Conservation (phyloP, 805 yeast genomes). For the Candida sphagnicola region DNA sequence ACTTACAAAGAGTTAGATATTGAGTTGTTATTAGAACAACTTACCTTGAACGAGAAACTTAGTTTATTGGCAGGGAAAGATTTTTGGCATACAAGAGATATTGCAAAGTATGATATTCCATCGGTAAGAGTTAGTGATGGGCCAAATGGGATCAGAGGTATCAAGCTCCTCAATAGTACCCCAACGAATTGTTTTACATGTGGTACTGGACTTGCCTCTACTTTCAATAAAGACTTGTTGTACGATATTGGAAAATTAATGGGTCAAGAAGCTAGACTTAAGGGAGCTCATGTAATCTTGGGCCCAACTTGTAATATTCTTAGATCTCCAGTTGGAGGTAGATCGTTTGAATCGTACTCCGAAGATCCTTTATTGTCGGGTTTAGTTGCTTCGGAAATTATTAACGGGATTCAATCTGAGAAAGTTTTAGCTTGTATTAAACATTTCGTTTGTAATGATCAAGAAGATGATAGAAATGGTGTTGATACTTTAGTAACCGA, state of each 20-base stretch:
- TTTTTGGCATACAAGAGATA: conserved; percentile 47
- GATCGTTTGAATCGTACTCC: conserved; percentile 59
- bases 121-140: conserved; percentile 51
- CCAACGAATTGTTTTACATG: conserved; percentile 60
- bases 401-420: conserved; percentile 52
- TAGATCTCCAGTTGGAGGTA: conserved; percentile 59
- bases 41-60: conserved; percentile 29
- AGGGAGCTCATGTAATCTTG: conserved; percentile 41
- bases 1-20: conserved; percentile 18
- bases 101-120: conserved; percentile 42
- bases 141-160: conserved; percentile 65
- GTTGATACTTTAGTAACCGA: conserved; percentile 48
- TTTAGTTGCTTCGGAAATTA: conserved; percentile 43
- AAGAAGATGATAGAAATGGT: conserved; percentile 51
- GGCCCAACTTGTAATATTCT: conserved; percentile 48
- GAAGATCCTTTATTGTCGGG: conserved; percentile 55
- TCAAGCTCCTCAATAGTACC: conserved; percentile 47
- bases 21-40: conserved; percentile 23
- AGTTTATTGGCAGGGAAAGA: conserved; percentile 37
- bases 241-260: conserved; percentile 47
- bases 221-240: conserved; percentile 50
- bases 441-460: conserved; percentile 62
- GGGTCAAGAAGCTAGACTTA: conserved; percentile 52
- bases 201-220: conserved; percentile 57
- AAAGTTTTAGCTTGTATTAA: conserved; percentile 55